Evolutionary conservation across 352 stramenopile genomes (phyloP), one percentile per base, ranked within the genome.

Genomic region (Phytophthora kernoviae): DNA sequence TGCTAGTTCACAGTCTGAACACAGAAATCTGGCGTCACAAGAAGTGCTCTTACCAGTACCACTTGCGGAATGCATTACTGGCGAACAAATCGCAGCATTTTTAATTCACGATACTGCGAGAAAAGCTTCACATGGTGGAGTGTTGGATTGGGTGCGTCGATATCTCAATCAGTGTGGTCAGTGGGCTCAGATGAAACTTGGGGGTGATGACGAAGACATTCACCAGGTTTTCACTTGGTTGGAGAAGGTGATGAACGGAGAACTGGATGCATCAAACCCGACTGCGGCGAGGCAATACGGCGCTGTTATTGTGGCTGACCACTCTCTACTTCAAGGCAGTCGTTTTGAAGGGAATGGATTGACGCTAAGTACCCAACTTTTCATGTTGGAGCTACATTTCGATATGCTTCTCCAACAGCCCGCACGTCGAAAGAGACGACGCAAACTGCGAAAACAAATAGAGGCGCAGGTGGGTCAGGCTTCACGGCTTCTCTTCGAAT

Each of bases 81-180:
- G 36, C 18, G 42, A 34, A 1, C 49, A 66, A 14, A 48, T 73
- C n/a, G 43, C 40, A 1, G 43, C 15, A 20, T 70, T 73, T 57
- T 33, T 70, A 40, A 42, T 8, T 17, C 52, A 65, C 8, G 40
- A 18, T 41, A 50, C 17, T 45, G 27, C 14, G 30, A 10, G 4
- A 20, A 54, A 12, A 21, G 10, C 0, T 2, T 22, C 22, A 34
- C 11, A 15, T 53, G 37, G 40, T 48, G 30, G 51, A 12, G 44
- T 76, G 2, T 39, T 71, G 46, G 55, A 76, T 32, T 71, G 62
- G 62, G 52, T 79, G 26, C 58, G 58, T 2, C 26, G 26, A 11
- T 87, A 74, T 37, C 65, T 91, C 8, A 86, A 91, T 37, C 79
- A 90, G 47, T 90, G 77, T 17, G 81, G 81, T 9, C 39, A 71